Evolutionary conservation across 192 early-diverging fungal species (phyloP), one percentile per base, ranked within the genome.

Genomic region (Cladochytrium replicatum): DNA sequence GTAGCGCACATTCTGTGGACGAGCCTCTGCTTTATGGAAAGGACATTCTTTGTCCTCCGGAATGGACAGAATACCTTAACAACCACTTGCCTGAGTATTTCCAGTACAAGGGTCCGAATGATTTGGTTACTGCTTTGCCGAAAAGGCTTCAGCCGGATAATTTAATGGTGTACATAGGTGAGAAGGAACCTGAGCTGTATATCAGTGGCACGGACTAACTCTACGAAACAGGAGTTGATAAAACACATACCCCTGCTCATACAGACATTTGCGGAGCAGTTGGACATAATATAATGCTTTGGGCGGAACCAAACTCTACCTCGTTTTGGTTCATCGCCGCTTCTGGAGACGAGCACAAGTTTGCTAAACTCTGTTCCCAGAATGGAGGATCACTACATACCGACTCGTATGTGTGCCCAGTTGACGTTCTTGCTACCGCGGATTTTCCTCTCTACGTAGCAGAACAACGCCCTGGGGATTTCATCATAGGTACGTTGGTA

Each of bases 221-320:
- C 9, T 43, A 11, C 7, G 9, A 7, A 6, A 17, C 42, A n/a
- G 32, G 32, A 13, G 32, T 44, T 25, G 56, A 51, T 13, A 55
- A 55, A 13, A 58, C 55, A 7, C n/a, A n/a, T 2, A 64, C 62
- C 15, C 62, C 62, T 0, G 62, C 42, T 11, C 62, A 64, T 49
- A 64, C 43, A 38, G 62, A 64, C 29, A 24, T 64, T 41, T 64
- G 62, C 24, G 57, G 56, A 11, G 52, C 55, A 17, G 43, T 57
- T 15, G 62, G 62, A 0, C 62, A 64, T 11, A 64, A 64, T 53
- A 22, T 64, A 25, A 59, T 64, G 62, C 46, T 59, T 6, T 26
- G 55, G 29, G 50, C 56, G 15, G 41, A 45, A 3, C 43, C 32
- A 2, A 37, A 37, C 34, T 41, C 56, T 21, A 45, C 40, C 26